phyloP scores from a whole-genome alignment of 2,329 filamentous ascomycete species.

The Hymenoscyphus occultus region DNA sequence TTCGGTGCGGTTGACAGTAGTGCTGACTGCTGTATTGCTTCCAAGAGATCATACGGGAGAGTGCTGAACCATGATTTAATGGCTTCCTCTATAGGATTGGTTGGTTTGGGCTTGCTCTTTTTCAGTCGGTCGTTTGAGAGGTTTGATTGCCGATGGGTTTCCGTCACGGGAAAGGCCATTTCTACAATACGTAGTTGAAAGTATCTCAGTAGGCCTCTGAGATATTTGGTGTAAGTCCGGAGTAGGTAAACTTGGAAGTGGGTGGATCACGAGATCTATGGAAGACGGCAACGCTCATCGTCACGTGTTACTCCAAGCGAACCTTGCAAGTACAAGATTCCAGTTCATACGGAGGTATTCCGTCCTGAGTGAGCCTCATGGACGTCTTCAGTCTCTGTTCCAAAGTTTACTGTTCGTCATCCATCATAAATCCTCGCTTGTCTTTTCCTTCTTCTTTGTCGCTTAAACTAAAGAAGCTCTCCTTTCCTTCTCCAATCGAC shows the following conservation, averaged over 20 bases:
- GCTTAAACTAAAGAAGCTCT: too few relatives aligned
- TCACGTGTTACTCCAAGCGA: too few relatives aligned
- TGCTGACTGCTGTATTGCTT: slow-evolving; percentile 14
- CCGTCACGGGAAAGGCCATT: background rate
- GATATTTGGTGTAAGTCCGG: background rate
- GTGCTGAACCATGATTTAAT: slow-evolving; percentile 39
- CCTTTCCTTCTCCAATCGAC: too few relatives aligned
- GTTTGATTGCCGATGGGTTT: background rate
- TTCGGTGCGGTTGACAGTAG: slow-evolving; percentile 42
- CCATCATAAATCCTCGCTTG: background rate
- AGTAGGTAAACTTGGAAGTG: background rate
- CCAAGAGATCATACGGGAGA: slow-evolving; percentile 24
- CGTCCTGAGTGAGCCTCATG: too few relatives aligned
- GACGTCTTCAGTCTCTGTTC: background rate
- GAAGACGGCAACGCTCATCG: too few relatives aligned
- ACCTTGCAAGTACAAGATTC: background rate
- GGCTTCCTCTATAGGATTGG: slow-evolving; percentile 39
- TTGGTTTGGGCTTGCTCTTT: slow-evolving; percentile 34
- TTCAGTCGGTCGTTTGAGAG: slow-evolving; percentile 10
- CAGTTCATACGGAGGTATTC: too few relatives aligned
- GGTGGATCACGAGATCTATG: too few relatives aligned
- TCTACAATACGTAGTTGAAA: background rate
- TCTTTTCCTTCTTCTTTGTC: too few relatives aligned
- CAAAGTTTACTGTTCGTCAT: background rate
- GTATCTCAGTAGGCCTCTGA: background rate